phyloP scores from a whole-genome alignment of 78 protist species.

The Dictyostelium capitatum region DNA sequence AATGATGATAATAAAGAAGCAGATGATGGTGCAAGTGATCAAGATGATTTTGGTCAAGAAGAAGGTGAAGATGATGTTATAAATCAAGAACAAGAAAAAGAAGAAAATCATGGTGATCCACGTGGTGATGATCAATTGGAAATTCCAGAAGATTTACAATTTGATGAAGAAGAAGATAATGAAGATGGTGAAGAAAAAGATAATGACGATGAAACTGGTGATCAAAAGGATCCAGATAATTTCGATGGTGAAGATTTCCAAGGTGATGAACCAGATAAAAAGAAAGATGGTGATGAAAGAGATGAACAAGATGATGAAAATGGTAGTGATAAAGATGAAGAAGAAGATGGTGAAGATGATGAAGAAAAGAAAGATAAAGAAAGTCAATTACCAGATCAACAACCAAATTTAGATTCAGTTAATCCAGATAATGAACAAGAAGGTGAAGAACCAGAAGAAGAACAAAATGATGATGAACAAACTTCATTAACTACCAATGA shows the following conservation, averaged over 20 bases:
- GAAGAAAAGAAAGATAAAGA: constrained; percentile 39
- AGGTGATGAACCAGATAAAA: constrained; percentile 36
- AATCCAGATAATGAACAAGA: constrained; percentile 58
- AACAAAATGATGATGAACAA: constrained; percentile 41
- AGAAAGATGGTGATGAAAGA: constrained; percentile 34
- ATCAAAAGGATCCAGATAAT: constrained; percentile 34
- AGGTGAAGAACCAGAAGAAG: constrained; percentile 32
- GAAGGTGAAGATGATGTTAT: constrained; percentile 59
- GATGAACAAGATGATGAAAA: constrained; percentile 43
- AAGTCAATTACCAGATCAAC: constrained; percentile 10
- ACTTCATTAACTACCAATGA: constrained; percentile 61
- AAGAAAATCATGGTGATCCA: constrained; percentile 77
- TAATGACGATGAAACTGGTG: constrained; percentile 16
- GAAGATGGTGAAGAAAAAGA: constrained; percentile 53
- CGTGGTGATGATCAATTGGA: constrained; percentile 76
- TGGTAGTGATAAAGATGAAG: constrained; percentile 41
- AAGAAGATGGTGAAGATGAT: constrained; percentile 74
- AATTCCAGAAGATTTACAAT: constrained; percentile 67
- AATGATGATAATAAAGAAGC: constrained; percentile 53
- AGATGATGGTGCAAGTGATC: constrained; percentile 46
- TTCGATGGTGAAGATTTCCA: constrained; percentile 16
- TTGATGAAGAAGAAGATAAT: constrained; percentile 54
- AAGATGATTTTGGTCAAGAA: constrained; percentile 65
- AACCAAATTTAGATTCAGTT: constrained; percentile 16
- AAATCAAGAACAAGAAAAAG: constrained; percentile 60